Evolutionary conservation across 768 basidiomycete genomes (phyloP).

Genomic region (Cyclocybe cylindracea): DNA sequence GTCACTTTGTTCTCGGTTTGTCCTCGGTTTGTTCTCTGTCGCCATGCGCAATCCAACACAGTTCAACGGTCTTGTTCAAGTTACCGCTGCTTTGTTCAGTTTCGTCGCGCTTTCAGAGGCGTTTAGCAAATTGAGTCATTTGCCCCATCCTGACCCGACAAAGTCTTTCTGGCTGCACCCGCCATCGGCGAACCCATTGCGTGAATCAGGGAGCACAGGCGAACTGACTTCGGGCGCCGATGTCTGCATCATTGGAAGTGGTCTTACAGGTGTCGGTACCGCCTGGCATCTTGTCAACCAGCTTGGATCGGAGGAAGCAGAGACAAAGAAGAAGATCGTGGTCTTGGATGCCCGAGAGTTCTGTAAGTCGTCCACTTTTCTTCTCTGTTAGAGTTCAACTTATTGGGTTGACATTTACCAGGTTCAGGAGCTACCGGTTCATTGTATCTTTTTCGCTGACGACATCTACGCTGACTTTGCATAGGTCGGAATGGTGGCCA

Average conservation of each 20-base stretch:
- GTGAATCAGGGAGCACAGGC: slow-evolving; percentile 64
- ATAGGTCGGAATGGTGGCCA: slow-evolving; percentile 82
- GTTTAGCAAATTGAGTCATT: too few species aligned
- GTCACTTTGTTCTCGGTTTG: too few species aligned
- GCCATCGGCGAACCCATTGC: slow-evolving; percentile 65
- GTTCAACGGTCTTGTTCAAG: too few species aligned
- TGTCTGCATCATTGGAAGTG: slow-evolving; percentile 78
- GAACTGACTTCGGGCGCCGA: slow-evolving; percentile 61
- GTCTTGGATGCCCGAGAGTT: slow-evolving; percentile 86
- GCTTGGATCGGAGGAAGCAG: slow-evolving; percentile 5
- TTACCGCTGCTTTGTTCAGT: too few species aligned
- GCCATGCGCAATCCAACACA: too few species aligned
- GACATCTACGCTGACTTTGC: not conserved
- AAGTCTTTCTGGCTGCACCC: slow-evolving; percentile 73
- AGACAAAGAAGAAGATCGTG: slow-evolving; percentile 43
- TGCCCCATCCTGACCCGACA: slow-evolving; percentile 47
- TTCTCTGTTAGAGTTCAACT: not conserved
- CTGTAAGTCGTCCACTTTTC: slow-evolving; percentile 49
- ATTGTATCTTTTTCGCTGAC: not conserved
- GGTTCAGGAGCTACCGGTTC: slow-evolving; percentile 79
- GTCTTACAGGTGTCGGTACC: slow-evolving; percentile 74
- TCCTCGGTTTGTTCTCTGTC: too few species aligned
- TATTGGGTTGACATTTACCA: slow-evolving; percentile 20
- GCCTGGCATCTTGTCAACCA: slow-evolving; percentile 63
- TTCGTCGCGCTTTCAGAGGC: too few species aligned